Evolutionary conservation across 768 basidiomycete species (phyloP).

Genomic region (Lactarius tabidus): DNA sequence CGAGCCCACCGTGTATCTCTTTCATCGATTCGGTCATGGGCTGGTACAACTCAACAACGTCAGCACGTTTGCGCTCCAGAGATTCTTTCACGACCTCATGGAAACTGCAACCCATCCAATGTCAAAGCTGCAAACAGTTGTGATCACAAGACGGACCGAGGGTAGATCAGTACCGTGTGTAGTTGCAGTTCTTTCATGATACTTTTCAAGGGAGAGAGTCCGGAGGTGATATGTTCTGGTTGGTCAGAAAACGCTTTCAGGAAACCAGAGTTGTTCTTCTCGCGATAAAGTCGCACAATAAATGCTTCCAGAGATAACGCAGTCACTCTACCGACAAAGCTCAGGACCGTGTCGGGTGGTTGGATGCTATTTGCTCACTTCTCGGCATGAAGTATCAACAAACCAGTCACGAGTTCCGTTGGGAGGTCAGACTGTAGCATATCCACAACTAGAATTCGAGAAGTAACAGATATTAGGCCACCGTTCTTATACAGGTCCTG

Average conservation of each 20-base stretch:
- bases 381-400: constrained; percentile 89
- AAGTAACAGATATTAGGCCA: constrained; percentile 88
- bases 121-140: constrained; percentile 15
- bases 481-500: constrained; percentile 84
- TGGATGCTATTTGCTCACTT: constrained; percentile 45
- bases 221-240: constrained; percentile 91
- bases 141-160: constrained; percentile 51
- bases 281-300: constrained; percentile 84
- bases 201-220: constrained; percentile 85
- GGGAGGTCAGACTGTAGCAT: constrained; percentile 87
- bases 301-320: constrained; percentile 86
- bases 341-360: not conserved
- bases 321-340: constrained; percentile 55
- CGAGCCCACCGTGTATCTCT: constrained; percentile 88
- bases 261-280: constrained; percentile 87
- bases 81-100: constrained; percentile 83
- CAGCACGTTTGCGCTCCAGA: constrained; percentile 78
- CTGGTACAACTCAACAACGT: constrained; percentile 90
- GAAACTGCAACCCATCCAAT: constrained; percentile 59
- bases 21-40: constrained; percentile 79
- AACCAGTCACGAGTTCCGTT: constrained; percentile 78
- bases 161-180: constrained; percentile 86
- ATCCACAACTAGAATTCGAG: constrained; percentile 91
- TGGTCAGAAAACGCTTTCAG: constrained; percentile 97
- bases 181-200: constrained; percentile 92